These are phyloP conservation scores for Candida verbasci DNA, from an alignment of 805 yeast genomes.

Conservation along the genomic window DNA sequence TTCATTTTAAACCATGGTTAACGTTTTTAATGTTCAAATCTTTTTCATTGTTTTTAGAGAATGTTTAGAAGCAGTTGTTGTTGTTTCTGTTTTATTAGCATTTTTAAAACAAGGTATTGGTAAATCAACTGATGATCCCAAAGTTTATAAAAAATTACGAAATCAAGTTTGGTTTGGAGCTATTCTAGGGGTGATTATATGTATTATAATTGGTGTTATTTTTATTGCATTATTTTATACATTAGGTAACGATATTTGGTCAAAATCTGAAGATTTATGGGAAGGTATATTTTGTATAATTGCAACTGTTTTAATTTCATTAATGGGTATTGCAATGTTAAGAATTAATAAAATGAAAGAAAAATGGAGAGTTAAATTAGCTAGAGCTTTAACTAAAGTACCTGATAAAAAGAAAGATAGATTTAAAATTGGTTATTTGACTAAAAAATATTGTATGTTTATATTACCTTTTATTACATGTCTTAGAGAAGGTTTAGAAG, in stretches of 20 bases:
- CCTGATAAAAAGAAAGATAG: conserved; percentile 49
- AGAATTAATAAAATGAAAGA: conserved; percentile 94
- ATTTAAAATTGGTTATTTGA: conserved; percentile 31
- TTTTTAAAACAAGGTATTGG: conserved; percentile 89
- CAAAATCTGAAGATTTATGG: conserved; percentile 88
- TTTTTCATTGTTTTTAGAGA: conserved; percentile 94
- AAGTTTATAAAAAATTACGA: conserved; percentile 56
- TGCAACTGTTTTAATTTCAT: conserved; percentile 82
- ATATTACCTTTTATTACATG: conserved; percentile 86
- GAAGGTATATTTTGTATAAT: conserved; percentile 92
- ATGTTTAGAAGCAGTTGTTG: conserved; percentile 85
- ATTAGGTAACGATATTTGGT: conserved; percentile 78
- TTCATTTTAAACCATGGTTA: conserved; percentile 27
- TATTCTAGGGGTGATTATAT: conserved; percentile 63
- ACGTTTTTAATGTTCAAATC: conserved; percentile 67
- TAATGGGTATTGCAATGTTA: conserved; percentile 96
- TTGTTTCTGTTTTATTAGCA: conserved; percentile 86
- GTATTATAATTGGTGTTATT: conserved; percentile 85
- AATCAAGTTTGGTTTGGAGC: conserved; percentile 89
- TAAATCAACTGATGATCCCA: conserved; percentile 40
- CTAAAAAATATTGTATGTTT: conserved; percentile 79
- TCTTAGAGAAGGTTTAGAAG: conserved; percentile 85
- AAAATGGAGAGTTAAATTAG: conserved; percentile 95
- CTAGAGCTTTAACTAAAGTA: conserved; percentile 66
- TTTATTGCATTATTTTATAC: conserved; percentile 92